Base-by-base conservation (phyloP, 2,329 filamentous ascomycete species). In the Lachnum nothofagi region DNA sequence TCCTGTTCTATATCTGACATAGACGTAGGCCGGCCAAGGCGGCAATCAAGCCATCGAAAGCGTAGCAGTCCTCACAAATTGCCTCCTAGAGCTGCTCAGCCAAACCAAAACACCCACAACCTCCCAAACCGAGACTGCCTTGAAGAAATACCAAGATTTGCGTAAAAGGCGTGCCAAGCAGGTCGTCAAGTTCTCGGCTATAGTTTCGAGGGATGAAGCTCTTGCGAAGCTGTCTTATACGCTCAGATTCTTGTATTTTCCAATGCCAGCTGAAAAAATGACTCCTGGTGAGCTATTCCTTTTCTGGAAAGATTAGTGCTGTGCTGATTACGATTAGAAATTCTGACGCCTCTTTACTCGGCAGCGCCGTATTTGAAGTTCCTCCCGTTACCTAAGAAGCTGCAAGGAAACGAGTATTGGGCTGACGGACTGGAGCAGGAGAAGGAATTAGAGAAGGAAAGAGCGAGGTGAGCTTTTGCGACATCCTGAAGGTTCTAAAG, bases 41-140 rank as follows among this genome's bases (percentile, higher is more conserved):
- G 70, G 66, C 14, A 72, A 72, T 51, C 61, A 57, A 47, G 68
- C 68, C 1, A 69, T 72, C 14, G 69, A 72, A 53, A 63, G 63
- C 44, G 68, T 64, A 2, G 68, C 68, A 4, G 57, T 58, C 8
- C 53, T 70, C 3, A 60, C 66, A 9, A 68, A 68, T 29, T 52
- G 58, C 9, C 52, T 70, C 22, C 4, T 42, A 9, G 38, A 49
- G 3, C 39, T 50, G 9, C 25, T 52, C 6, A 23, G 7, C 6
- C 31, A 37, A 40, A 41, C 16, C n/a, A 16, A 25, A 5, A 41
- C 1, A 17, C 24, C 25, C 19, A 4, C 25, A 27, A 23, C 31
- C 31, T 16, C 19, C 20, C 39, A 48, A 3, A 17, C 56, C 14
- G 29, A 48, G 16, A 23, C 22, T 1, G 17, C 48, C 5, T 47